Base-by-base conservation (phyloP, 2,329 filamentous ascomycete species). In the Calonectria pauciramosa region DNA sequence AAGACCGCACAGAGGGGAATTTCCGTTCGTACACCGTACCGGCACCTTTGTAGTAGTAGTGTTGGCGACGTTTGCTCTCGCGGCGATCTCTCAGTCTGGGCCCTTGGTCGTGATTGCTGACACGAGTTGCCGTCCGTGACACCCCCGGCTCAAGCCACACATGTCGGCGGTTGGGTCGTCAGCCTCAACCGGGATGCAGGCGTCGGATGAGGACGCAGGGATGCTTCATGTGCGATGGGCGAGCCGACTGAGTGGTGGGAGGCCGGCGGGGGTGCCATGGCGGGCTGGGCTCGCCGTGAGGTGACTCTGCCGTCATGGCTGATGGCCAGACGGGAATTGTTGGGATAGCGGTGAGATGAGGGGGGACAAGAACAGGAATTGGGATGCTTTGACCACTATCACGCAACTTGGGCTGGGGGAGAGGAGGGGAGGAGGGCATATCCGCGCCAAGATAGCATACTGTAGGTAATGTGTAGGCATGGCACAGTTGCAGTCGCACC, bases 211-310 rank as follows among this genome's bases (percentile, higher is more conserved):
- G 59, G 8, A 32, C 30, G 47, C 47, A 72, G 51, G 70, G 70
- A 69, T 67, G 54, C 41, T 70, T 73, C 65, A 70, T 68, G 72
- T 71, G 70, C 56, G 70, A 60, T 60, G 70, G 70, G 70, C 26
- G n/a, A 67, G 66, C 18, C 51, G 70, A 72, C 70, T 72, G 73
- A 72, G 63, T 75, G 73, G 65, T 66, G 68, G 73, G 70, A 68
- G 47, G 54, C n/a, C 16, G 49, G 47, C 47, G 68, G 49, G 59
- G 41, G 51, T 5, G 13, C 44, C 32, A 51, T 41, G 70, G 60
- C 52, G 28, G 23, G 8, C 20, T 63, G 56, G 56, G 10, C 56
- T 63, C 36, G 34, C 13, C 28, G 38, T 65, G 41, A 65, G 60
- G 41, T 65, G 60, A 65, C 60, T 28, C 34, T 44, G 28, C 38